phyloP scores from a whole-genome alignment of 805 yeast genomes.

The Schwanniomyces polymorphus region DNA sequence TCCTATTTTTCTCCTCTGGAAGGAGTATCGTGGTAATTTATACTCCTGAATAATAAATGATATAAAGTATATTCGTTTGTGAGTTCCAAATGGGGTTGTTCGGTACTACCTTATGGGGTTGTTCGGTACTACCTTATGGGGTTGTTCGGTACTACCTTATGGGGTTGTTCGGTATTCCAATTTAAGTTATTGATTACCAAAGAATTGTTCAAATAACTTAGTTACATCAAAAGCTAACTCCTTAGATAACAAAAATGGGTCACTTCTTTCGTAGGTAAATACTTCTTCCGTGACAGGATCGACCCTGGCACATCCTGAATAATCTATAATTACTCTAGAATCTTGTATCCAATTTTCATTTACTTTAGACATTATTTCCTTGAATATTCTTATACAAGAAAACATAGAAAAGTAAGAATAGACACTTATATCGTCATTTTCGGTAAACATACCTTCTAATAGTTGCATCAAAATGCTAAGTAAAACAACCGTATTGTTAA shows the following conservation, averaged over 20 bases:
- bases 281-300: background rate
- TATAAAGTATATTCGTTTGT: no score
- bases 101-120: no score
- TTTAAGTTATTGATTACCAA: no score
- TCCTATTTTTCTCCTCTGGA: no score
- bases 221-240: no score
- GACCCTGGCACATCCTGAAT: background rate
- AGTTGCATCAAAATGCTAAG: background rate
- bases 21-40: no score
- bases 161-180: no score
- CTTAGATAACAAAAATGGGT: background rate
- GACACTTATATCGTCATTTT: background rate
- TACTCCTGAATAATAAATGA: no score
- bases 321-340: background rate
- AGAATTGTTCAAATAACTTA: no score
- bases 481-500: background rate
- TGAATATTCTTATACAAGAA: background rate
- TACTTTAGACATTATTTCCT: background rate
- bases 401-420: background rate
- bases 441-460: background rate
- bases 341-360: background rate
- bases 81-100: no score
- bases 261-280: background rate
- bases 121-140: no score
- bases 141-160: no score